Evolutionary conservation across 179 eudicot genomes (phyloP).

Genomic region (Kewa caespitosa): DNA sequence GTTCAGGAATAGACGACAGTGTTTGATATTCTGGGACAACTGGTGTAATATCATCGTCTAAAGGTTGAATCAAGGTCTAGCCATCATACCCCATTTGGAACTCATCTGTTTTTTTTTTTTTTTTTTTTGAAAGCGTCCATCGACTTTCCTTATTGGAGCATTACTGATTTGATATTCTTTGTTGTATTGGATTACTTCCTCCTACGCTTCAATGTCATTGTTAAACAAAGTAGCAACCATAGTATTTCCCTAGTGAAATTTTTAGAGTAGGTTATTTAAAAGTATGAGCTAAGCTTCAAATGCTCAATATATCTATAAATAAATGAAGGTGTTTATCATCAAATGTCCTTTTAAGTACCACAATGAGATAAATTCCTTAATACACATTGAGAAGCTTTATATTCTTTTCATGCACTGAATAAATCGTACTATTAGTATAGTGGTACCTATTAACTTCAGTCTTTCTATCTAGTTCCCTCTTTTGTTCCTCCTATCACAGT

Average conservation of each 20-base stretch:
- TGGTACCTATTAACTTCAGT: no score
- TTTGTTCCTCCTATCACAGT: no score
- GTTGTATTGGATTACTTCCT: neutral
- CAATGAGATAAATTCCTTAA: no score
- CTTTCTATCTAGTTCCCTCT: no score
- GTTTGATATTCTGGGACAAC: neutral
- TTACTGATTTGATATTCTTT: neutral
- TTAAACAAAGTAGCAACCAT: neutral
- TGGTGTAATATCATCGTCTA: neutral
- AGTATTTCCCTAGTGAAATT: neutral
- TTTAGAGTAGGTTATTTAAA: neutral
- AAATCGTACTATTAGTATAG: no score
- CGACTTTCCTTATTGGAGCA: neutral
- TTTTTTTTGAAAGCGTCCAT: neutral
- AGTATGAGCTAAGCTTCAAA: neutral
- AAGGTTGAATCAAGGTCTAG: neutral
- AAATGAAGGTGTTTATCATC: no score
- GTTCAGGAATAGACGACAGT: neutral
- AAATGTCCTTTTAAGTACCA: no score
- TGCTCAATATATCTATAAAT: neutral
- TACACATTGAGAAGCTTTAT: no score
- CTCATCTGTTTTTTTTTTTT: neutral
- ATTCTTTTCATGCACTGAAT: no score
- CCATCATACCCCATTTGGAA: neutral
- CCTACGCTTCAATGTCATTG: conserved; percentile 1